Evolutionary conservation across 208 protist genomes (phyloP), one percentile per base, ranked within the genome.

Genomic region (Trypanosoma lewisi): DNA sequence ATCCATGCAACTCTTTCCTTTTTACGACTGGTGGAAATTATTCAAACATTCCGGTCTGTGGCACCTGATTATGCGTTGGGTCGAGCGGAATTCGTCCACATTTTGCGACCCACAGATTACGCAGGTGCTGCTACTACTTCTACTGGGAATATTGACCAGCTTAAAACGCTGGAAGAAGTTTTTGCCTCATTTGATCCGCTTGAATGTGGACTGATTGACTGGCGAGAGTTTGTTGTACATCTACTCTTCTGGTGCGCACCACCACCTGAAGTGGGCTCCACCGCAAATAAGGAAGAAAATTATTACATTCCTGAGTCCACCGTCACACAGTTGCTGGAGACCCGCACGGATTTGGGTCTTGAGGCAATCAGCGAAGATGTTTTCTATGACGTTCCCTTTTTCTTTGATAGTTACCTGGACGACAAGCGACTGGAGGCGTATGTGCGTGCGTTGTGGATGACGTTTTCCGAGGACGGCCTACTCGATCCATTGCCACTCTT

Each of bases 211-310:
- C 60, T 88, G 16, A 79, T 94, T 27, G 90, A 96, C 70, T 96
- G 90, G 90, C 67, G 90, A 2, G 87, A 94, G 59, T 67, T 93
- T 47, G 65, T 94, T 14, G 62, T 93, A 44, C 90, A 96, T 57
- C 67, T 96, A 23, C 74, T 96, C 5, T 80, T 96, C 21, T 96
- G 87, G 85, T 91, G 85, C 52, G 66, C 67, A 0, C 73, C 85
- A 37, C 36, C 67, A 12, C 65, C 68, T 6, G 50, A 75, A 25
- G 27, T 19, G 53, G 36, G 21, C 19, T 42, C 34, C 27, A 12
- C 27, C 9, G 27, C 27, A 14, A 21, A 31, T 11, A 25, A 31
- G 17, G 23, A 52, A 41, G 54, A 58, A 17, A 48, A 64, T 47
- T 74, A 54, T 59, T 68, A 80, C 52, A 73, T 91, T 31, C 51